phyloP scores from a whole-genome alignment of 2,329 filamentous ascomycete species.

The Colletotrichum noveboracense region DNA sequence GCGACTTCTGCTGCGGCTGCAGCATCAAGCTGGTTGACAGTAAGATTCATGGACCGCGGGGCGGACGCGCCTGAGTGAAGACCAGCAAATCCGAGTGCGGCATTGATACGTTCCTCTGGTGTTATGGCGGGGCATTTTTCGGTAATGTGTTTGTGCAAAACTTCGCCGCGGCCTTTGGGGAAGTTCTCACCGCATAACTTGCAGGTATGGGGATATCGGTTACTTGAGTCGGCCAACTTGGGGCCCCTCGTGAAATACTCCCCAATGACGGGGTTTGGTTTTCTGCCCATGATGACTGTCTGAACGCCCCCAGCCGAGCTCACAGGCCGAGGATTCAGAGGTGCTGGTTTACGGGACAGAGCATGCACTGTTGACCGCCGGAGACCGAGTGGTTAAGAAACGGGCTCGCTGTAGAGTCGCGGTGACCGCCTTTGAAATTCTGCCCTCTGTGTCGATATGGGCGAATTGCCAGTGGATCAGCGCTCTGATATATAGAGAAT shows the following conservation, averaged over 20 bases:
- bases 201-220: constrained; percentile 91
- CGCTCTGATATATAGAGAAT: not conserved
- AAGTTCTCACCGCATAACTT: constrained; percentile 88
- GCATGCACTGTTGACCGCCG: not conserved
- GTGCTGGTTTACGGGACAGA: not conserved
- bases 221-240: constrained; percentile 88
- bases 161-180: constrained; percentile 87
- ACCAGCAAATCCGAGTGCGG: constrained; percentile 39
- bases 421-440: constrained; percentile 20
- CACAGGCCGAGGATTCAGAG: not conserved
- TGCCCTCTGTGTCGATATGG: not conserved
- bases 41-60: constrained; percentile 20
- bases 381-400: not conserved
- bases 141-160: constrained; percentile 78
- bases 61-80: constrained; percentile 17
- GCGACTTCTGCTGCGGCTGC: constrained; percentile 16
- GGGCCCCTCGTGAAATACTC: constrained; percentile 87
- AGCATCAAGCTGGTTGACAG: constrained; percentile 14
- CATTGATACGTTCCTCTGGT: constrained; percentile 76
- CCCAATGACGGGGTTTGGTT: constrained; percentile 83
- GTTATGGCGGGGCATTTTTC: constrained; percentile 86
- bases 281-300: constrained; percentile 71
- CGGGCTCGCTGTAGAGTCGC: not conserved
- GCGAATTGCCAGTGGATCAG: constrained; percentile 11
- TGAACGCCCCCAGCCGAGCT: not conserved